Percentiles rank a stretch among this genome's conserved stretches.
Evolutionary conservation across 331 rosid genomes (phyloP).

Genomic region (Malus hybrid): DNA sequence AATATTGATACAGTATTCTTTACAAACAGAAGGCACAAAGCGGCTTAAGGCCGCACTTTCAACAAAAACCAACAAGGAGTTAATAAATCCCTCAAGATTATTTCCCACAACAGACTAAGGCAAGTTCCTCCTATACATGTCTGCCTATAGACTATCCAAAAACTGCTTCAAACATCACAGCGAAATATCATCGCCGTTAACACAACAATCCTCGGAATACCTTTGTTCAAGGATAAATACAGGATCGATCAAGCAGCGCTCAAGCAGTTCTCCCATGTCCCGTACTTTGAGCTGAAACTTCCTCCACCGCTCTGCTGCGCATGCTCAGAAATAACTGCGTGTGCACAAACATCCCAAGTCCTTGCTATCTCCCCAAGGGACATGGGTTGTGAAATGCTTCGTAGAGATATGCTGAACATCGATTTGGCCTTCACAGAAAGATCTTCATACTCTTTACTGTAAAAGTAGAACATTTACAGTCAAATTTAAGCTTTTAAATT

Average conservation of each 20-base stretch:
- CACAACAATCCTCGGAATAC: not conserved
- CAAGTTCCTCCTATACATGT: not conserved
- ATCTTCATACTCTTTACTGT: constrained; percentile 83
- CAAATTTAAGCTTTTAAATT: not conserved
- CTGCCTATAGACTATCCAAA: not conserved
- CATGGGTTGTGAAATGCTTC: constrained; percentile 84
- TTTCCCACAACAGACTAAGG: not conserved
- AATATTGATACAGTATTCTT: not conserved
- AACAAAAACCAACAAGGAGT: not conserved
- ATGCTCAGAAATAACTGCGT: constrained; percentile 65
- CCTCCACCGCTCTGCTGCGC: constrained; percentile 95
- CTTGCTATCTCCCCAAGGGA: constrained; percentile 77
- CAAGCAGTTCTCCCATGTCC: constrained; percentile 82
- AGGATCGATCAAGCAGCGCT: constrained; percentile 30
- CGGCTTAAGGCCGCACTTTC: not conserved
- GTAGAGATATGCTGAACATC: constrained; percentile 70
- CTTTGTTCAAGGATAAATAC: not conserved
- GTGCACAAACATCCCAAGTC: constrained; percentile 94
- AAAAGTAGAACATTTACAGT: constrained; percentile 11
- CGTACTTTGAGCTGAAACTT: constrained; percentile 85
- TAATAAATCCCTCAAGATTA: not conserved
- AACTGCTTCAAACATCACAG: not conserved
- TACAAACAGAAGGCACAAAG: not conserved
- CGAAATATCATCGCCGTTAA: not conserved
- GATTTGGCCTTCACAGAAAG: constrained; percentile 77